phyloP scores from a whole-genome alignment of 345 rosid genomes.

The Euphorbia pulcherrima region DNA sequence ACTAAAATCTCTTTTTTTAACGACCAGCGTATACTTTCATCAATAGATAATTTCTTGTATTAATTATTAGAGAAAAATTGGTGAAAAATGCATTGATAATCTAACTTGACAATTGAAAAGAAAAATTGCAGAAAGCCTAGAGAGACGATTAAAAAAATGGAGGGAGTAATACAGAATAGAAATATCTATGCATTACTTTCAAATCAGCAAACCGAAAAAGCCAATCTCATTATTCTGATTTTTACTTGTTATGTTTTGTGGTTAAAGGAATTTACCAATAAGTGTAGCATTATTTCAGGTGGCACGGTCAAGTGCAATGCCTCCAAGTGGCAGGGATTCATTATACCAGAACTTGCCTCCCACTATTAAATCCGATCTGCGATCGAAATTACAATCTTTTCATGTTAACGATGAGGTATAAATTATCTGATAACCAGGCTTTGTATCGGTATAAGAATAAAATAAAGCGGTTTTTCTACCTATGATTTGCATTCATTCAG shows the following conservation, averaged over 20 bases:
- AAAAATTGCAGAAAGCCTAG: too few species aligned
- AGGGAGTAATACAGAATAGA: not conserved
- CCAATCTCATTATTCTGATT: not conserved
- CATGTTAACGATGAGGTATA: conserved; percentile 65
- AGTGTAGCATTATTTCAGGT: conserved; percentile 38
- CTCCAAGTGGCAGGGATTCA: conserved; percentile 56
- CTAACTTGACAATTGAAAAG: too few species aligned
- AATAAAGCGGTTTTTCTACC: not conserved
- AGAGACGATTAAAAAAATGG: too few species aligned
- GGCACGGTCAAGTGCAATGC: conserved; percentile 63
- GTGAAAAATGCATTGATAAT: too few species aligned
- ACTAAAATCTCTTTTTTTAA: too few species aligned
- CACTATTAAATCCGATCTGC: conserved; percentile 58
- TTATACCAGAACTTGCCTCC: conserved; percentile 65
- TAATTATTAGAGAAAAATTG: too few species aligned
- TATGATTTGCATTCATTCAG: not conserved
- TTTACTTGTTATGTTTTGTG: not conserved
- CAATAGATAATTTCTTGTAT: too few species aligned
- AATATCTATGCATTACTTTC: not conserved
- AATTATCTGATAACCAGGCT: not conserved
- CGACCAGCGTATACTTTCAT: too few species aligned
- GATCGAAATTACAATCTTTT: conserved; percentile 43
- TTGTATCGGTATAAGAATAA: not conserved
- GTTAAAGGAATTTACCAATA: not conserved
- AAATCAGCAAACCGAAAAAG: not conserved